Evolutionary conservation across 2,329 filamentous ascomycete species (phyloP).

Genomic region (Colletotrichum paranaense): DNA sequence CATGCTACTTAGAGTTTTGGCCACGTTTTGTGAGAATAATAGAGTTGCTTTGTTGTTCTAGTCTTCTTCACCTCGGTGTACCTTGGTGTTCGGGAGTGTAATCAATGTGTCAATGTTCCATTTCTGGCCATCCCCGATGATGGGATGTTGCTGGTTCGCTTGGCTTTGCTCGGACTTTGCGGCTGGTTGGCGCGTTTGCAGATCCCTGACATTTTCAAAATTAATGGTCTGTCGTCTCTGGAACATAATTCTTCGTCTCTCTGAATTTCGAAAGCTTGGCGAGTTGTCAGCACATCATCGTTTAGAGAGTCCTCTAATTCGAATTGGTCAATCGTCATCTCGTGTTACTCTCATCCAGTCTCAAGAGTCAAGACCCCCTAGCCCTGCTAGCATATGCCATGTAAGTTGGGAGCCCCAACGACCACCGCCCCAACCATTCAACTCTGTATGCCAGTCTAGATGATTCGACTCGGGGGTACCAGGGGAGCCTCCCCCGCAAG

Average conservation of each 20-base stretch:
- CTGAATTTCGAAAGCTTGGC: neutral
- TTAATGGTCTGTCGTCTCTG: neutral
- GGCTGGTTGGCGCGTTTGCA: neutral
- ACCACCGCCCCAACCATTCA: neutral
- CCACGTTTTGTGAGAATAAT: neutral
- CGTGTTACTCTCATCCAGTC: neutral
- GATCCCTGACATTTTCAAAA: conserved; percentile 10
- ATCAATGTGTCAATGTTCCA: neutral
- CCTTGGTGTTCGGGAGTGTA: too few species aligned
- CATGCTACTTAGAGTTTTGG: neutral
- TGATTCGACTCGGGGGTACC: conserved; percentile 8
- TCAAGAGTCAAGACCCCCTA: neutral
- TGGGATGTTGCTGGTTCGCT: neutral
- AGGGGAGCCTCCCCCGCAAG: conserved; percentile 11
- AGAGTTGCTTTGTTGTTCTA: neutral
- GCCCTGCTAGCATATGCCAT: neutral
- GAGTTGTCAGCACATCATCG: neutral
- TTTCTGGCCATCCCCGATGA: neutral
- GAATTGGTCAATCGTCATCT: neutral
- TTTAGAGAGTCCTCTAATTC: neutral
- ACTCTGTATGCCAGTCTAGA: neutral
- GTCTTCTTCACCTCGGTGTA: neutral
- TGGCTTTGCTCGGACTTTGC: neutral
- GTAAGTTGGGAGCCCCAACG: neutral
- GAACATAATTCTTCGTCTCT: neutral